Conservation (phyloP, 331 rosid genomes). For the Malus hybrid region DNA sequence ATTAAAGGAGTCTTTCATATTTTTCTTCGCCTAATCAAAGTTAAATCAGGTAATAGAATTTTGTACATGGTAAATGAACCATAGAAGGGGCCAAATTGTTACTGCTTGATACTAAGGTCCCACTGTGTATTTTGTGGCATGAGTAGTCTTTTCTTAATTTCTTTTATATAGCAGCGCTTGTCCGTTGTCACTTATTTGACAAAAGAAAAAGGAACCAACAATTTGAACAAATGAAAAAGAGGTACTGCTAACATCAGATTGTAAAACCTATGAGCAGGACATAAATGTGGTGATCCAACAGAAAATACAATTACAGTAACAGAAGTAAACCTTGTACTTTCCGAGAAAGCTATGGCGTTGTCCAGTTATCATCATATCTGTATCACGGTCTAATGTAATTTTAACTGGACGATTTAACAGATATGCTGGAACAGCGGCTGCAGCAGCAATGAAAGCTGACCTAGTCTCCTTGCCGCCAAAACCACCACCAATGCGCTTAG, state of each 20-base stretch:
- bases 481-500: slow-evolving; percentile 96
- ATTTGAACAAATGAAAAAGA: neutral
- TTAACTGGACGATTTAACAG: slow-evolving; percentile 75
- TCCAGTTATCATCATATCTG: slow-evolving; percentile 89
- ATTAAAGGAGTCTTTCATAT: neutral
- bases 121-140: neutral
- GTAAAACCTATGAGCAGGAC: neutral
- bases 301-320: slow-evolving; percentile 9
- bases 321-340: slow-evolving; percentile 70
- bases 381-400: slow-evolving; percentile 77
- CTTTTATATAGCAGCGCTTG: neutral
- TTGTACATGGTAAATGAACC: neutral
- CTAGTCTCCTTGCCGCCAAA: slow-evolving; percentile 99
- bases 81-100: neutral
- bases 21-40: neutral
- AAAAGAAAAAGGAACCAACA: neutral
- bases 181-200: neutral
- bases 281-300: neutral
- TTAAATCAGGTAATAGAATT: neutral
- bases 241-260: neutral
- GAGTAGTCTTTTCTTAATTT: neutral
- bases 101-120: neutral
- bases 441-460: slow-evolving; percentile 78
- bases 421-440: slow-evolving; percentile 82
- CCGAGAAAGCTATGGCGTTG: slow-evolving; percentile 97